Evolutionary conservation across 1,139 yeast genomes (phyloP), one percentile per base, ranked within the genome.

Genomic region (Hyphopichia buzzinii): DNA sequence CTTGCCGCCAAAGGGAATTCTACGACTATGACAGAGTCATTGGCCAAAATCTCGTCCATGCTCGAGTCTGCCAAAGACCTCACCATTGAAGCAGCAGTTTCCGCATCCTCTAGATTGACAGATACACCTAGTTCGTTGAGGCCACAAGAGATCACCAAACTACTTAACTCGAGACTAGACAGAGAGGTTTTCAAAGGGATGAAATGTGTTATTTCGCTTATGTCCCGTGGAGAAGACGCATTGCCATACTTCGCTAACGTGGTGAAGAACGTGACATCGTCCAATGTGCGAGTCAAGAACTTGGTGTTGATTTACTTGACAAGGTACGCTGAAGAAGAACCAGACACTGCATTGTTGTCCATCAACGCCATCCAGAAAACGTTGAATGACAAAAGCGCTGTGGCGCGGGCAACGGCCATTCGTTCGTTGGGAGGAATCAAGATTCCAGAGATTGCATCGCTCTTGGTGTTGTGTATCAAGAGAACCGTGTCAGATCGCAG

Each of bases 341-440:
- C 95, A 4, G 96, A 90, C 56, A 73, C 88, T 13, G 95, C 97
- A 1, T 70, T 94, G 23, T 67, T 94, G 34, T 81, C 96, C 0
- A 85, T 94, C 48, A 94, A 94, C 59, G 86, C 97, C 0, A 85
- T 94, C 33, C 98, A 94, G 57, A 88, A 86, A 56, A 73, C 87
- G 1, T 64, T 92, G 29, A 71, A 74, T 17, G 96, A 89, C 50
- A 77, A 80, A 44, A 76, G 74, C 40, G 84, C 95, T 0, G 72
- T 76, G 11, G 67, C 74, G 14, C 68, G 97, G 46, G 78, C 94
- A 2, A 66, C 84, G 39, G 84, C 96, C 0, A 74, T 94, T 34
- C 73, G 92, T 37, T 82, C 90, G 7, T 72, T 94, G 52, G 79
- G 95, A 2, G 89, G 92, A 8, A 84, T 94, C 37, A 72, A 80